Conservation (phyloP, 768 basidiomycete species). For the Lentinula boryana region DNA sequence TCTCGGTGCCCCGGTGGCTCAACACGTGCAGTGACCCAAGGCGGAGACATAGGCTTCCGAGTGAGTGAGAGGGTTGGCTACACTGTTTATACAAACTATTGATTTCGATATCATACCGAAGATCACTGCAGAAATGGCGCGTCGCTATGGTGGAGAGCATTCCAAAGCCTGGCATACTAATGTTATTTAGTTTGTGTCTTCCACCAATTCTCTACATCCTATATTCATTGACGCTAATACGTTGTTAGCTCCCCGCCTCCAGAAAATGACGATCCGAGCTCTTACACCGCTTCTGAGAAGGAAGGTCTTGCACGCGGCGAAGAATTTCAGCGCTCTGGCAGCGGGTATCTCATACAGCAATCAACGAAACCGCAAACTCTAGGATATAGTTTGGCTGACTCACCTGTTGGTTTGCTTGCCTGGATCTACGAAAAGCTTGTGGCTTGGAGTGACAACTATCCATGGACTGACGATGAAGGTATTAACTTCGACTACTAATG, state of each 20-base stretch:
- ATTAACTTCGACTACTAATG: background rate
- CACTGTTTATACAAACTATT: constrained; percentile 10
- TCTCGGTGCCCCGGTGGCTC: background rate
- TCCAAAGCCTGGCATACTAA: constrained; percentile 30
- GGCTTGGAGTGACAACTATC: constrained; percentile 31
- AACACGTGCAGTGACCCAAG: constrained; percentile 25
- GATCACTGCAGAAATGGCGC: constrained; percentile 20
- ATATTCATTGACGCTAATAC: background rate
- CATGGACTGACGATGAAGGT: constrained; percentile 42
- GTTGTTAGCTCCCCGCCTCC: constrained; percentile 12
- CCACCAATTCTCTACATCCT: background rate
- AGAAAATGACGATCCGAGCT: constrained; percentile 21
- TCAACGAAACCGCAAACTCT: constrained; percentile 27
- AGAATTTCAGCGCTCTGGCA: constrained; percentile 4
- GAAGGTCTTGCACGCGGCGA: constrained; percentile 2
- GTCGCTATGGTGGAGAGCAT: constrained; percentile 18
- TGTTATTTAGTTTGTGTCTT: constrained; percentile 15
- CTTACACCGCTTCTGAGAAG: constrained; percentile 13
- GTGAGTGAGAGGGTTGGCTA: background rate
- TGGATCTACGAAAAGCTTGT: constrained; percentile 31
- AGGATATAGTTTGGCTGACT: constrained; percentile 35
- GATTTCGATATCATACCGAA: background rate
- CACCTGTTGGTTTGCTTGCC: constrained; percentile 33
- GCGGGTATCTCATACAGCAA: constrained; percentile 22
- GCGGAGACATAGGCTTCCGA: constrained; percentile 28